These are phyloP conservation scores for Brassica incana DNA, from an alignment of 345 rosid species.

Conservation along the genomic window DNA sequence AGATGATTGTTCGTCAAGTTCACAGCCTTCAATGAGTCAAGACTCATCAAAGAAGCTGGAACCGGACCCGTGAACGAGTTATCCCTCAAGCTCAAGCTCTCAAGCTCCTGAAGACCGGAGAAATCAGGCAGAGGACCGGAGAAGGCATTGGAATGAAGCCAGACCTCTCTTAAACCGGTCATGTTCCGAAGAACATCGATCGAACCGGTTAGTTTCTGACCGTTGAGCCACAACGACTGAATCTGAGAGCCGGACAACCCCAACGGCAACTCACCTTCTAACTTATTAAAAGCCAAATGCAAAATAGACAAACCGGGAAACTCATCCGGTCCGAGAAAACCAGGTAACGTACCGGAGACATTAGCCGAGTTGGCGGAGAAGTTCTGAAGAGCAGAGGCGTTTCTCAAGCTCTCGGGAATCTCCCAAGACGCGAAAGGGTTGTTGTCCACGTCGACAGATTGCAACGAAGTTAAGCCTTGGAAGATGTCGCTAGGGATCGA, in stretches of 20 bases:
- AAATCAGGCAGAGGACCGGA: conserved; percentile 80
- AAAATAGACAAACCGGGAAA: conserved; percentile 66
- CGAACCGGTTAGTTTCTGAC: conserved; percentile 63
- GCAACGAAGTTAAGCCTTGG: conserved; percentile 62
- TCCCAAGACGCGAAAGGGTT: conserved; percentile 76
- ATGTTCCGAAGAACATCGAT: conserved; percentile 72
- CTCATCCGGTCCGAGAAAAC: conserved; percentile 58
- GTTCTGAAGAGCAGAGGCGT: conserved; percentile 69
- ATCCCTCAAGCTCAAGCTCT: conserved; percentile 74
- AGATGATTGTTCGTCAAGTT: conserved; percentile 78
- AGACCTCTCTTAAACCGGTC: conserved; percentile 72
- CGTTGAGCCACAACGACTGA: conserved; percentile 88
- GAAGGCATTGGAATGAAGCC: conserved; percentile 88
- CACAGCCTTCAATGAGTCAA: conserved; percentile 53
- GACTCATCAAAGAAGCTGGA: conserved; percentile 56
- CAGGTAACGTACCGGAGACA: conserved; percentile 65
- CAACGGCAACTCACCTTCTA: conserved; percentile 62
- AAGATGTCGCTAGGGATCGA: conserved; percentile 71
- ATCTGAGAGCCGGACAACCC: conserved; percentile 65
- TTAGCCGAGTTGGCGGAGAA: conserved; percentile 88
- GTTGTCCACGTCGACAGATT: conserved; percentile 65
- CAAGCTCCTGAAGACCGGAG: conserved; percentile 55
- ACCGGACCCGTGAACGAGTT: conserved; percentile 75
- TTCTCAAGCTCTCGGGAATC: conserved; percentile 59
- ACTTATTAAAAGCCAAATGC: conserved; percentile 71